These are phyloP conservation scores for Curvularia hawaiiensis DNA, from an alignment of 2,329 filamentous ascomycete species.

Conservation along the genomic window DNA sequence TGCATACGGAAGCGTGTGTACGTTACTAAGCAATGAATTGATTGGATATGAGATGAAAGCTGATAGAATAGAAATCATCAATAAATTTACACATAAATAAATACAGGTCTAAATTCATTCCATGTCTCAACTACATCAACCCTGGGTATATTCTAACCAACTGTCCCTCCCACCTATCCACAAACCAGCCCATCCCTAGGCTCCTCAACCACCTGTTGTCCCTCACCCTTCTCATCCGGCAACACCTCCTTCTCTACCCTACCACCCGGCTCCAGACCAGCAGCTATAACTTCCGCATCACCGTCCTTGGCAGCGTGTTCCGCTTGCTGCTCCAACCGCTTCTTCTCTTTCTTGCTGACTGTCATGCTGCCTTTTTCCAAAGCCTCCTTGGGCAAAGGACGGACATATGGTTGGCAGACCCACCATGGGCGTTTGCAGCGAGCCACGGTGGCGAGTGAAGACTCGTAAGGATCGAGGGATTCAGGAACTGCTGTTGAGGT, in stretches of 20 bases:
- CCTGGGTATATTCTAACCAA: slow-evolving; percentile 1
- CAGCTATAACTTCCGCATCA: slow-evolving; percentile 34
- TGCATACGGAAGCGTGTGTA: neutral
- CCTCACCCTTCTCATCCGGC: slow-evolving; percentile 8
- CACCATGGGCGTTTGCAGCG: slow-evolving; percentile 84
- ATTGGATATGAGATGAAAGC: neutral
- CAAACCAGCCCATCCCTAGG: slow-evolving; percentile 54
- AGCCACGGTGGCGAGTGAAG: slow-evolving; percentile 68
- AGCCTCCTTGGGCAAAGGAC: slow-evolving; percentile 87
- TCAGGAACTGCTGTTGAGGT: neutral
- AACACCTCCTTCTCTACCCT: slow-evolving; percentile 59
- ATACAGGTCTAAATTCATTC: neutral
- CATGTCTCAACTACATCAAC: neutral
- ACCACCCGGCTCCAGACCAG: slow-evolving; percentile 33
- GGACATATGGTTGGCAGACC: slow-evolving; percentile 85
- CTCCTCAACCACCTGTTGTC: slow-evolving; percentile 42
- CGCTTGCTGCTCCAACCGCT: slow-evolving; percentile 47
- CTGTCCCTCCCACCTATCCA: slow-evolving; percentile 34
- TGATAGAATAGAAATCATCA: neutral
- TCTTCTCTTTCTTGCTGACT: slow-evolving; percentile 69
- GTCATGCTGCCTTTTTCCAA: slow-evolving; percentile 78
- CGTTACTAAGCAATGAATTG: neutral
- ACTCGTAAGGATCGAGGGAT: slow-evolving; percentile 52
- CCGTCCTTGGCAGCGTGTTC: slow-evolving; percentile 47
- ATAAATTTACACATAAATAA: no score